These are phyloP conservation scores for Cotoneaster glaucophyllus DNA, from an alignment of 306 rosid genomes.

Conservation along the genomic window DNA sequence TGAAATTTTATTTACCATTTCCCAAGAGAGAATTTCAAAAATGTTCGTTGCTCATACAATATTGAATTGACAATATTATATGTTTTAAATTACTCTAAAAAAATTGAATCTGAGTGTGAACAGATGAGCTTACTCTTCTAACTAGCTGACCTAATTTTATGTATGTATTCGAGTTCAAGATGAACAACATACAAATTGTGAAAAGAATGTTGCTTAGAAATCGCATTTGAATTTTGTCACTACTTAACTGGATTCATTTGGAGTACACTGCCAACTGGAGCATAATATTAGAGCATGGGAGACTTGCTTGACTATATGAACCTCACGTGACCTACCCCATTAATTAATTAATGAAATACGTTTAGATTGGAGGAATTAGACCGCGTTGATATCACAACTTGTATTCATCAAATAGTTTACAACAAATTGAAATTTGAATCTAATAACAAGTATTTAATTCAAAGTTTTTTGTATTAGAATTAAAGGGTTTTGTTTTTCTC, in stretches of 20 bases:
- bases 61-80: too few species aligned
- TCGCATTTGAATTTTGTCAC: neutral
- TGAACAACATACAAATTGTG: too few species aligned
- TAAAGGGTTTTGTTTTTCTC: too few species aligned
- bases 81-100: too few species aligned
- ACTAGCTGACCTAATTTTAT: too few species aligned
- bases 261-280: neutral
- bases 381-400: conserved; percentile 20
- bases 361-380: neutral
- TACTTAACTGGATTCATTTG: neutral
- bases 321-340: too few species aligned
- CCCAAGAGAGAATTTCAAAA: neutral
- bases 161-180: too few species aligned
- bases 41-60: neutral
- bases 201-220: neutral
- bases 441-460: neutral
- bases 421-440: neutral
- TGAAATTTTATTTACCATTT: neutral
- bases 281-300: neutral
- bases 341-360: too few species aligned
- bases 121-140: accelerated
- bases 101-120: too few species aligned
- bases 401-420: neutral
- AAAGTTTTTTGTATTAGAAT: too few species aligned
- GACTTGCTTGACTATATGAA: neutral